Conservation (phyloP, 2,329 filamentous ascomycete genomes). For the Xylaria sp. region DNA sequence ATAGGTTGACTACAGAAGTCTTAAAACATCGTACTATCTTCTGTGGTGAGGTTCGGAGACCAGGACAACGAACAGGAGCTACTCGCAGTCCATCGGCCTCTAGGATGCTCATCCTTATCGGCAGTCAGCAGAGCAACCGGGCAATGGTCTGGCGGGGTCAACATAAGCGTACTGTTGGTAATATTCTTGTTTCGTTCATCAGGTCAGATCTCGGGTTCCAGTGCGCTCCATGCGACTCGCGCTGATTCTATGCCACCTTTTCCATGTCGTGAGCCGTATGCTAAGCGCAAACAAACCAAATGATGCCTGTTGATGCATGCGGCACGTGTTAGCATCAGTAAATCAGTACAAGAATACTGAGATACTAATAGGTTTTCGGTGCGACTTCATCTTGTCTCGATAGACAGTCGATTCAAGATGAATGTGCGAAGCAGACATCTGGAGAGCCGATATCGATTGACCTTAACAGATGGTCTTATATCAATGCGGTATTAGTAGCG, state of each 20-base stretch:
- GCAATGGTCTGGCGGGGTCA: conserved; percentile 22
- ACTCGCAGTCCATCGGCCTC: background rate
- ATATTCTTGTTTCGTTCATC: conserved; percentile 18
- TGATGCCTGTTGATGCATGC: background rate
- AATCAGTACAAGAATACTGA: background rate
- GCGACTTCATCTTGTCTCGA: background rate
- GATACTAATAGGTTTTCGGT: background rate
- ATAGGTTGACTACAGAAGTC: background rate
- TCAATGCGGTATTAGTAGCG: background rate
- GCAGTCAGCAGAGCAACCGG: conserved; percentile 27
- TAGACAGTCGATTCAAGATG: too few species aligned
- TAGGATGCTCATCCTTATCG: conserved; percentile 24
- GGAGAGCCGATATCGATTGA: too few species aligned
- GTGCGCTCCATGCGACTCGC: background rate
- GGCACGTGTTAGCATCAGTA: background rate
- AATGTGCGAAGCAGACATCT: too few species aligned
- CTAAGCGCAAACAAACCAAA: background rate
- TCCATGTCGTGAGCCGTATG: conserved; percentile 9
- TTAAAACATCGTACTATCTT: background rate
- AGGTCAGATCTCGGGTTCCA: background rate
- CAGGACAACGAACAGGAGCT: background rate
- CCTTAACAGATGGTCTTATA: background rate
- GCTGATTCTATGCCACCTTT: background rate
- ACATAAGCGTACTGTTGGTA: conserved; percentile 11
- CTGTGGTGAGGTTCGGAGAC: background rate